These are phyloP conservation scores for Wallacemonas collosoma DNA, from an alignment of 208 protist genomes.

Conservation along the genomic window DNA sequence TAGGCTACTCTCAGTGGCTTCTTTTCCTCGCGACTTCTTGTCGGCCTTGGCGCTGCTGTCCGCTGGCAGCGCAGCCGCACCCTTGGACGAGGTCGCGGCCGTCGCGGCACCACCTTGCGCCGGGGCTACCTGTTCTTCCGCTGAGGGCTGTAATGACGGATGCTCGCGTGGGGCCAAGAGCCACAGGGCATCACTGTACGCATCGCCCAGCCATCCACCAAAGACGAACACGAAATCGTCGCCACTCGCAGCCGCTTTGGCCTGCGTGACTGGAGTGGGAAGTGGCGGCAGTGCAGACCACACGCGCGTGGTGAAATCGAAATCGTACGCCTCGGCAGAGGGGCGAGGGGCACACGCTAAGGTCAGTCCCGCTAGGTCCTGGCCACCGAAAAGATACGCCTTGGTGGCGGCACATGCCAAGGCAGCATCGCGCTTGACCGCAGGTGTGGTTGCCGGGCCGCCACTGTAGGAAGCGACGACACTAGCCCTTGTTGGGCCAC, in stretches of 20 bases:
- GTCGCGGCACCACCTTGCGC: not conserved
- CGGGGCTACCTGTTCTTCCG: not conserved
- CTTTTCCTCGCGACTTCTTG: constrained; percentile 1
- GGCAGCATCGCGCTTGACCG: constrained; percentile 19
- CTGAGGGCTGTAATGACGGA: not conserved
- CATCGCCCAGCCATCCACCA: constrained; percentile 39
- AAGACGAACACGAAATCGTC: constrained; percentile 39
- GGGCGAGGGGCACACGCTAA: constrained; percentile 20
- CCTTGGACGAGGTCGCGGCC: not conserved
- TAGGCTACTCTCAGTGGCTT: not conserved
- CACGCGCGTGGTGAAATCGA: constrained; percentile 29
- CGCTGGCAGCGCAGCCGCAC: not conserved
- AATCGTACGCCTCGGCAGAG: constrained; percentile 26
- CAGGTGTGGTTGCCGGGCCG: not conserved
- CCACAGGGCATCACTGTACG: constrained; percentile 34
- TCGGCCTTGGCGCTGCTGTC: not conserved
- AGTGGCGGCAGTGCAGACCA: constrained; percentile 29
- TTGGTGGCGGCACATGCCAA: constrained; percentile 10
- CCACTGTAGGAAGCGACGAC: not conserved
- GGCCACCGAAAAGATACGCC: constrained; percentile 16
- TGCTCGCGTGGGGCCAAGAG: constrained; percentile 23
- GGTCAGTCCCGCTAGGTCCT: not conserved
- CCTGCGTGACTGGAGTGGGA: constrained; percentile 30
- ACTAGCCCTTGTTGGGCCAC: constrained; percentile 30
- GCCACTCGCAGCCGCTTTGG: constrained; percentile 29